These are phyloP conservation scores for Colletotrichum sp. DNA, from an alignment of 2,329 filamentous ascomycete species.

Conservation along the genomic window DNA sequence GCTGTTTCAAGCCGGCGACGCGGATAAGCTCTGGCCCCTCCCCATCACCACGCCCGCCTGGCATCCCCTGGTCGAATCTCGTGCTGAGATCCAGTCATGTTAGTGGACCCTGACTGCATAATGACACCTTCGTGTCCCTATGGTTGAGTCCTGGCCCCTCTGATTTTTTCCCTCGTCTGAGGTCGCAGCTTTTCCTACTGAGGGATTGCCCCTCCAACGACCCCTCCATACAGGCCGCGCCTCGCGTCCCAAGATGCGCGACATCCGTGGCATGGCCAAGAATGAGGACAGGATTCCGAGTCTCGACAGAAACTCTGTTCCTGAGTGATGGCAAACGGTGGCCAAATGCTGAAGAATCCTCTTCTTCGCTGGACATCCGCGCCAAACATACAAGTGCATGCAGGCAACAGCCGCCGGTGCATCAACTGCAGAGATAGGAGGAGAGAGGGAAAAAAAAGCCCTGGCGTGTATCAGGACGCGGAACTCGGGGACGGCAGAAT, in stretches of 20 bases:
- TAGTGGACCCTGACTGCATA: slow-evolving; percentile 20
- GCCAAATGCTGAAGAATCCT: background rate
- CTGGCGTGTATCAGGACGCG: background rate
- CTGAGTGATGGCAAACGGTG: background rate
- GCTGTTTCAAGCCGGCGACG: slow-evolving; percentile 19
- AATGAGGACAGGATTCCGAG: background rate
- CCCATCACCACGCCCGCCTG: background rate
- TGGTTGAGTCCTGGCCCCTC: background rate
- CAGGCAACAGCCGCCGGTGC: background rate
- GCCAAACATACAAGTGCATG: background rate
- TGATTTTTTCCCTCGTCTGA: background rate
- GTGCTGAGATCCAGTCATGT: slow-evolving; percentile 11
- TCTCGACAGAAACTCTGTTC: background rate
- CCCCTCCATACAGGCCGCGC: slow-evolving; percentile 3
- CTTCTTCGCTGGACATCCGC: background rate
- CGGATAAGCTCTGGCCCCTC: slow-evolving; percentile 17
- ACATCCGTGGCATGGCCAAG: background rate
- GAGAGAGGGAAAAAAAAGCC: background rate
- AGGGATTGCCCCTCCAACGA: slow-evolving; percentile 10
- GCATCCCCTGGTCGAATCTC: slow-evolving; percentile 2
- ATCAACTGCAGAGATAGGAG: background rate
- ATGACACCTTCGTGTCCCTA: slow-evolving; percentile 11
- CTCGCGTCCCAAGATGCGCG: slow-evolving; percentile 5
- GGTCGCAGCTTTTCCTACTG: slow-evolving; percentile 8
- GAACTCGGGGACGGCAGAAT: slow-evolving; percentile 13